Evolutionary conservation across 1,284 basidiomycete species (phyloP).

Genomic region (Cutaneotrichosporon daszewskae): DNA sequence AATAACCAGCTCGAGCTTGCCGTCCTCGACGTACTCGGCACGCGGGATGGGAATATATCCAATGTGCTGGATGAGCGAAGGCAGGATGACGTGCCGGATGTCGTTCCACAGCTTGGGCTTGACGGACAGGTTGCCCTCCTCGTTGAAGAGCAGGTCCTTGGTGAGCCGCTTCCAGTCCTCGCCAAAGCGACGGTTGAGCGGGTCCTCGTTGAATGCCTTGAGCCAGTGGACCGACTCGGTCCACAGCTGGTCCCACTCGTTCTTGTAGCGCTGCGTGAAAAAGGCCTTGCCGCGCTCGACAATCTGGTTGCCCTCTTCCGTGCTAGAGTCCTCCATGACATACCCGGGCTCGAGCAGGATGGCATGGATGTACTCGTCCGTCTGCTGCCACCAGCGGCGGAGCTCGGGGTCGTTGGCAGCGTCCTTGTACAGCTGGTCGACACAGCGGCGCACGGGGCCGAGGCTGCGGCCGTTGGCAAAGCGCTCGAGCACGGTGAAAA

Average conservation of each 20-base stretch:
- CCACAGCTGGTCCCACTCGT: conserved; percentile 76
- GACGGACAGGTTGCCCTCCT: conserved; percentile 77
- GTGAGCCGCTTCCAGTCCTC: conserved; percentile 78
- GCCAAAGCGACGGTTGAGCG: conserved; percentile 71
- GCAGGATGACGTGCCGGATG: conserved; percentile 74
- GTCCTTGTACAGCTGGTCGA: conserved; percentile 69
- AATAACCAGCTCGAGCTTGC: conserved; percentile 78
- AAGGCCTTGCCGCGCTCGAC: conserved; percentile 67
- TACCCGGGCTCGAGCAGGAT: conserved; percentile 82
- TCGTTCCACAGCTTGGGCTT: conserved; percentile 84
- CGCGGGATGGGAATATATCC: conserved; percentile 88
- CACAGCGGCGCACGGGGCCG: conserved; percentile 64
- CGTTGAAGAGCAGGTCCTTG: conserved; percentile 67
- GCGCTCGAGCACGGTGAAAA: conserved; percentile 78
- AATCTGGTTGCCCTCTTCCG: conserved; percentile 57
- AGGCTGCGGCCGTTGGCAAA: conserved; percentile 72
- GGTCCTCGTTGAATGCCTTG: conserved; percentile 75
- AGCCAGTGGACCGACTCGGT: conserved; percentile 68
- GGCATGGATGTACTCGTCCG: conserved; percentile 64
- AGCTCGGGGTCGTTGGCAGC: conserved; percentile 71
- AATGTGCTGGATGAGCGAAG: conserved; percentile 66
- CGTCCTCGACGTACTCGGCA: conserved; percentile 84
- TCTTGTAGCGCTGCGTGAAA: conserved; percentile 73
- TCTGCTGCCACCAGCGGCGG: conserved; percentile 64
- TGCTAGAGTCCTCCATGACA: conserved; percentile 72